Percentiles rank a stretch among this genome's conserved stretches.
Evolutionary conservation across 2,329 filamentous ascomycete species (phyloP).

Genomic region (Stachybotrys echinatus): DNA sequence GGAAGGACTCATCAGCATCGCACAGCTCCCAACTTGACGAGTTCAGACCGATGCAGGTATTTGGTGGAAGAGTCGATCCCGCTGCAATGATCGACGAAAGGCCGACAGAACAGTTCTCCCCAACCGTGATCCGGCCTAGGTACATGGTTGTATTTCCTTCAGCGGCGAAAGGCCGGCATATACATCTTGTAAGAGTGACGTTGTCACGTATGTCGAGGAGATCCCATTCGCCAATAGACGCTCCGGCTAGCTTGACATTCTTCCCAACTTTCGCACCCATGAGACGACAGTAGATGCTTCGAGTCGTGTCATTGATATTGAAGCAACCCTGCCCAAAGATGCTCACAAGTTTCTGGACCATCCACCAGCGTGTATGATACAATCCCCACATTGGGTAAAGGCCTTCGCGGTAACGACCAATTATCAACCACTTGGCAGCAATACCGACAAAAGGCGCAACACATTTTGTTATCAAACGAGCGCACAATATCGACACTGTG

Average conservation of each 20-base stretch:
- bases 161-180: constrained; percentile 46
- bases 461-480: constrained; percentile 31
- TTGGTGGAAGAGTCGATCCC: constrained; percentile 40
- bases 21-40: constrained; percentile 51
- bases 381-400: constrained; percentile 55
- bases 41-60: constrained; percentile 49
- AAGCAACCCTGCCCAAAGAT: constrained; percentile 45
- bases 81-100: constrained; percentile 44
- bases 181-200: constrained; percentile 40
- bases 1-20: constrained; percentile 41
- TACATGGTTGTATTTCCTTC: constrained; percentile 56
- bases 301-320: constrained; percentile 28
- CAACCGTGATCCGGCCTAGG: constrained; percentile 44
- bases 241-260: constrained; percentile 40
- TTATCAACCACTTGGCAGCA: constrained; percentile 46
- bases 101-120: constrained; percentile 40
- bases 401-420: constrained; percentile 47
- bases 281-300: constrained; percentile 41
- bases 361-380: constrained; percentile 56
- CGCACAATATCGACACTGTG: constrained; percentile 36
- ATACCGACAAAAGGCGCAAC: constrained; percentile 43
- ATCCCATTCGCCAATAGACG: constrained; percentile 49
- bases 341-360: constrained; percentile 47
- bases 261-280: constrained; percentile 49
- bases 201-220: constrained; percentile 48